phyloP scores from a whole-genome alignment of 2,329 filamentous ascomycete genomes.

The Endoconidiophora polonica region DNA sequence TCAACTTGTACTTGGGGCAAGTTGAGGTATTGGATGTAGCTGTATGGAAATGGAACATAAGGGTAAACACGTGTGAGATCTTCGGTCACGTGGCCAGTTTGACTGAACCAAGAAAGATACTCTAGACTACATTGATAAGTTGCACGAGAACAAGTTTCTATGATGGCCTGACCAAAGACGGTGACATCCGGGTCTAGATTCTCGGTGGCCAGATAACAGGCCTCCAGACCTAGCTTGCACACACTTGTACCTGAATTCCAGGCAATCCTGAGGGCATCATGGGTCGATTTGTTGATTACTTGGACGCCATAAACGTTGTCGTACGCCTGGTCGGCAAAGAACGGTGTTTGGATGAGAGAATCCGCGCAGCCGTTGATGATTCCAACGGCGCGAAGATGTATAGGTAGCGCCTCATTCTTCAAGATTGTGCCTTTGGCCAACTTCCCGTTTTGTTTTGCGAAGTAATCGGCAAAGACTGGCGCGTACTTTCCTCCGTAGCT shows the following conservation, averaged over 20 bases:
- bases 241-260: background rate
- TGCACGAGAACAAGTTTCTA: background rate
- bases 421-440: conserved; percentile 18
- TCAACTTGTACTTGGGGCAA: conserved; percentile 36
- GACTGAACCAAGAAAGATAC: conserved; percentile 24
- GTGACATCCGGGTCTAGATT: conserved; percentile 25
- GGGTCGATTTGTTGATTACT: conserved; percentile 32
- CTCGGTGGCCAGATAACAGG: conserved; percentile 16
- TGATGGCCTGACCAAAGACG: conserved; percentile 22
- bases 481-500: conserved; percentile 58
- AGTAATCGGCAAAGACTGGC: conserved; percentile 41
- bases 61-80: conserved; percentile 39
- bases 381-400: conserved; percentile 42
- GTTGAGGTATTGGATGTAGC: conserved; percentile 50
- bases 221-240: background rate
- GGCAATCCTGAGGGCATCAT: conserved; percentile 1
- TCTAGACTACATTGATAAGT: no score
- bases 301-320: conserved; percentile 51
- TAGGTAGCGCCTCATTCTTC: conserved; percentile 29
- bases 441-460: conserved; percentile 44
- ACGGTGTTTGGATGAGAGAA: conserved; percentile 40
- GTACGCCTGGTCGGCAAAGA: conserved; percentile 38
- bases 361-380: conserved; percentile 60
- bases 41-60: conserved; percentile 46
- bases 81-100: conserved; percentile 38